Conservation (phyloP, 306 rosid genomes). For the Fagus sylvatica region DNA sequence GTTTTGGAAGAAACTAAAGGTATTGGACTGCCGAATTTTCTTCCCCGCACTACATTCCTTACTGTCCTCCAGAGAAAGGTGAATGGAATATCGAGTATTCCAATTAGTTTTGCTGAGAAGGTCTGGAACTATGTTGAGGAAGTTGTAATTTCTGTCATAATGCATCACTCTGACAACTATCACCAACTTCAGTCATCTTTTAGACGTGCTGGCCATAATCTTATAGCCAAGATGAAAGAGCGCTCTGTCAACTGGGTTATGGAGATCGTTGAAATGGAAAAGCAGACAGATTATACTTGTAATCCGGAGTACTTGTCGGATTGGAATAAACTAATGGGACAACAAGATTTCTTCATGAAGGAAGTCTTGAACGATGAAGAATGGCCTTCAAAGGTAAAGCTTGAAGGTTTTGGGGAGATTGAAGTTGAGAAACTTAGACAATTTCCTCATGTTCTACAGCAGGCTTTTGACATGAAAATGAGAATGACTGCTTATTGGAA, state of each 20-base stretch:
- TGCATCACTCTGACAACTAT: constrained; percentile 32
- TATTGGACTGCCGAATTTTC: too few species aligned
- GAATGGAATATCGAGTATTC: constrained; percentile 21
- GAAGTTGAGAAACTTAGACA: constrained; percentile 31
- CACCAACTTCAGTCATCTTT: constrained; percentile 38
- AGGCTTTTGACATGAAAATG: constrained; percentile 53
- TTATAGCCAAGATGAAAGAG: constrained; percentile 36
- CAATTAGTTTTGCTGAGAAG: constrained; percentile 29
- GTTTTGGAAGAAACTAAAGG: too few species aligned
- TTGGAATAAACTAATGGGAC: constrained; percentile 32
- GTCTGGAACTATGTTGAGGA: constrained; percentile 46
- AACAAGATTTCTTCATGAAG: constrained; percentile 19
- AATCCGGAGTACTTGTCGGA: constrained; percentile 32
- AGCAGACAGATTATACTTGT: constrained; percentile 47
- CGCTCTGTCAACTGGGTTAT: constrained; percentile 21
- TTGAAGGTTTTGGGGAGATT: constrained; percentile 41
- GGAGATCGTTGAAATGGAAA: constrained; percentile 54
- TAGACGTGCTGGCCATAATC: constrained; percentile 14
- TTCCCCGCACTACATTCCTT: constrained; percentile 43
- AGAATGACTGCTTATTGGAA: constrained; percentile 58
- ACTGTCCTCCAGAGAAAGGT: constrained; percentile 34
- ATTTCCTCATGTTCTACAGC: constrained; percentile 3
- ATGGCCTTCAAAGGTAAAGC: not conserved
- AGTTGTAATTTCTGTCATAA: constrained; percentile 22
- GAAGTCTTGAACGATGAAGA: not conserved